These are phyloP conservation scores for Harringtonia aguacate DNA, from an alignment of 2,329 filamentous ascomycete genomes.

Conservation along the genomic window DNA sequence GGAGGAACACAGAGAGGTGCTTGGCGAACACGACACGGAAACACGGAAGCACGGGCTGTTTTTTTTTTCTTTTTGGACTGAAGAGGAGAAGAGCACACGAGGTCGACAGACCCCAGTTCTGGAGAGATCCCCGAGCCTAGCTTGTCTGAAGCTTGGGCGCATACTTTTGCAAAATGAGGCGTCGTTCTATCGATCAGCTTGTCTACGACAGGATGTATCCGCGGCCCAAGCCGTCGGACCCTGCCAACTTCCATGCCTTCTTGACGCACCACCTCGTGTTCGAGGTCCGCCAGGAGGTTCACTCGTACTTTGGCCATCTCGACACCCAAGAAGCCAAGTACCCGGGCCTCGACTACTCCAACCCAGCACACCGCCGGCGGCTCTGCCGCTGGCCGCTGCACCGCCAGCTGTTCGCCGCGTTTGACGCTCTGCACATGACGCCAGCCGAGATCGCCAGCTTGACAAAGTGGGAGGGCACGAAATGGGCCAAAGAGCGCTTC, in stretches of 20 bases:
- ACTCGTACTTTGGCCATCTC: conserved; percentile 68
- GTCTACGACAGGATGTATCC: conserved; percentile 68
- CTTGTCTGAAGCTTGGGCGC: no score
- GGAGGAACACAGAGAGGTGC: no score
- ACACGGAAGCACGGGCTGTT: no score
- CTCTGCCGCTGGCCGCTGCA: conserved; percentile 70
- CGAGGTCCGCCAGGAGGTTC: conserved; percentile 70
- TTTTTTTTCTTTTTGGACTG: no score
- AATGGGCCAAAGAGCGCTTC: conserved; percentile 72
- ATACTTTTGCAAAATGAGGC: conserved; percentile 58
- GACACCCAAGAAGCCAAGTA: conserved; percentile 74
- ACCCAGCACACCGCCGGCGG: conserved; percentile 64
- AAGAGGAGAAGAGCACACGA: no score
- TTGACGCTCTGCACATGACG: conserved; percentile 60
- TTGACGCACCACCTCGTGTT: conserved; percentile 61
- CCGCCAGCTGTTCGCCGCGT: conserved; percentile 63
- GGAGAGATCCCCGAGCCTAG: no score
- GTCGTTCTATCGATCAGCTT: conserved; percentile 57
- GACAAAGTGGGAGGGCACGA: conserved; percentile 75
- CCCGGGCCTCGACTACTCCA: conserved; percentile 68
- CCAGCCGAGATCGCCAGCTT: conserved; percentile 57
- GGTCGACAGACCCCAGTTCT: no score
- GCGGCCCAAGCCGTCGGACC: conserved; percentile 55
- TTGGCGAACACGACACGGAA: no score
- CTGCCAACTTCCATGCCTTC: conserved; percentile 59